Conservation (phyloP, 768 basidiomycete genomes). For the Naganishia randhawae region DNA sequence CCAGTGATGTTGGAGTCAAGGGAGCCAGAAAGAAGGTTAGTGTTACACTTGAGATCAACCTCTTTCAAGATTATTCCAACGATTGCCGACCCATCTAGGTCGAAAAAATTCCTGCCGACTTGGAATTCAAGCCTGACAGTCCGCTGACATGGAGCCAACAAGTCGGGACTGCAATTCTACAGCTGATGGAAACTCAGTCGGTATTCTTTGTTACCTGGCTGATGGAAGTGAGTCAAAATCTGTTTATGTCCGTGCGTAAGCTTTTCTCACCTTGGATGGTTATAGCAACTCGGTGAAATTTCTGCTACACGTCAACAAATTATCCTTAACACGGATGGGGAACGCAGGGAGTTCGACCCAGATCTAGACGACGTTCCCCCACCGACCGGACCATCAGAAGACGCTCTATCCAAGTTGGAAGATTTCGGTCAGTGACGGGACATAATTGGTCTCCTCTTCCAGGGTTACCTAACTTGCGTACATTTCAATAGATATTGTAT, state of each 20-base stretch:
- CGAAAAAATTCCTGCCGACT: slow-evolving; percentile 27
- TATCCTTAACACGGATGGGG: slow-evolving; percentile 50
- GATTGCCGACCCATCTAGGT: not conserved
- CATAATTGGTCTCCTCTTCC: not conserved
- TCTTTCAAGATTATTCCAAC: not conserved
- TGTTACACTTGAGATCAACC: not conserved
- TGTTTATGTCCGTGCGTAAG: not conserved
- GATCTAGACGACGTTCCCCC: slow-evolving; percentile 37
- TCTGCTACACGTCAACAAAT: slow-evolving; percentile 50
- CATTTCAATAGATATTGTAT: slow-evolving; percentile 64
- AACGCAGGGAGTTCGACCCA: slow-evolving; percentile 21
- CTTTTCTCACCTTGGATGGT: not conserved
- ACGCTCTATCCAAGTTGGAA: slow-evolving; percentile 64
- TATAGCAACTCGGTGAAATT: slow-evolving; percentile 24
- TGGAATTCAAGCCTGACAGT: slow-evolving; percentile 31
- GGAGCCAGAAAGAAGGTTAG: slow-evolving; percentile 42
- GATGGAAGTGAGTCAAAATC: slow-evolving; percentile 62
- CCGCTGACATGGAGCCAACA: slow-evolving; percentile 78
- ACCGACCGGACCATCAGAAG: slow-evolving; percentile 59
- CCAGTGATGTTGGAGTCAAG: slow-evolving; percentile 34
- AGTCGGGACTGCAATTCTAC: slow-evolving; percentile 75
- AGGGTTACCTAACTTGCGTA: slow-evolving; percentile 5
- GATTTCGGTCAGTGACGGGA: slow-evolving; percentile 64
- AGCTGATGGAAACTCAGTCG: slow-evolving; percentile 66
- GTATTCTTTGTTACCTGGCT: slow-evolving; percentile 70